Base-by-base conservation (phyloP, 192 early-diverging fungal species). In the Gaertneriomyces sp. region DNA sequence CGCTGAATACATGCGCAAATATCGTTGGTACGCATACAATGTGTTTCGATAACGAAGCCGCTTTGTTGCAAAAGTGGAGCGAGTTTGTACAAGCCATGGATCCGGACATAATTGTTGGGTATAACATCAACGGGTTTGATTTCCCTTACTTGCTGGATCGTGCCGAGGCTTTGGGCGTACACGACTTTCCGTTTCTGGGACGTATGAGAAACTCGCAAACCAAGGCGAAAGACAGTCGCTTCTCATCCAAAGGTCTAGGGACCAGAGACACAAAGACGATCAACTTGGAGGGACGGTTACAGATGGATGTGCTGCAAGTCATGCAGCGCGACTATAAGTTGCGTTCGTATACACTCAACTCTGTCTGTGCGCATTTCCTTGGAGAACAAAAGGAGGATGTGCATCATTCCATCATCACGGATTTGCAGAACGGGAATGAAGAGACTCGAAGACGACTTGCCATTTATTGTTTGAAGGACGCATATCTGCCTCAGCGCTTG, bases 371-470 rank as follows among this genome's bases (percentile, higher is more conserved):
- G 17, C 91, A 97, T 61, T 98, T 97, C 56, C 74, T 98, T 39
- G 87, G 88, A 20, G 96, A 98, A 74, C 96, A 98, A 82, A 98
- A 98, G 72, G 96, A 98, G 72, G 96, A 98, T 64, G 96, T 98
- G 5, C 95, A 96, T 64, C 91, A 98, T 68, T 96, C 95, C 5
- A 96, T 98, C 45, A 98, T 98, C 81, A 91, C 92, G 1, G 96
- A 97, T 60, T 76, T 98, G 19, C 96, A 98, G 66, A 96, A 96
- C 64, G 94, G 92, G 49, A 96, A 90, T 70, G 84, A 88, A 25
- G 96, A 98, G 72, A 96, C 96, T 0, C 85, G 96, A 6, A 82
- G 95, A 49, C 89, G 96, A 45, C 75, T 98, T 39, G 96, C 96
- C 0, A 85, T 98, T 45, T 98, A 98, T 76, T 98, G 96, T 72